Evolutionary conservation across 2,329 filamentous ascomycete species (phyloP), one percentile per base, ranked within the genome.

Genomic region (Sporothrix phasma): DNA sequence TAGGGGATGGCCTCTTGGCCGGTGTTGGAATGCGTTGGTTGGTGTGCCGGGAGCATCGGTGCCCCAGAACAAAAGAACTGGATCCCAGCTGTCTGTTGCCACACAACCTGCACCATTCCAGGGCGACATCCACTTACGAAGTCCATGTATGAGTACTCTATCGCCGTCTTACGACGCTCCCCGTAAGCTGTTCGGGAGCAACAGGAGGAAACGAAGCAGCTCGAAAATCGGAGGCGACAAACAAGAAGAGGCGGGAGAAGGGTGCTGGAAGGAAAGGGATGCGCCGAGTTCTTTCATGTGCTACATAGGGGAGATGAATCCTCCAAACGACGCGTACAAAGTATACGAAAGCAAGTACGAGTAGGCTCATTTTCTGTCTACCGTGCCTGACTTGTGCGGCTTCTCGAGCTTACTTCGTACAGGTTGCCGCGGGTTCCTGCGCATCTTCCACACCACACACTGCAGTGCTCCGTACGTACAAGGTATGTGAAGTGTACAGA

Each of bases 11-110:
- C 47, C 19, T 39, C 41, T 29, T 56, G 31, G 31, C n/a, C n/a
- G n/a, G n/a, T 11, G 11, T 19, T 51, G 59, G 59, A 61, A 61
- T 61, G 59, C 22, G 59, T 51, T 51, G 45, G 22, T 22, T 31
- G 13, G 59, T 51, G 19, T 37, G n/a, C 51, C 19, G n/a, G 19
- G 31, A 39, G 34, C 19, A 39, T 56, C n/a, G 31, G 31, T 31
- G 49, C 5, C 51, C 19, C 31, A 19, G 15, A 10, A 7, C 13
- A 37, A 10, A 8, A n/a, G 41, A n/a, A 43, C 15, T 19, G 26
- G 13, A 22, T 51, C 17, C 1, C 15, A 17, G 3, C 3, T 39
- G n/a, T 39, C 31, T 39, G 51, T 56, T 56, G 51, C 51, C 51
- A 56, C 51, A 24, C 51, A 39, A 56, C 51, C 51, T 39, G 19